These are phyloP conservation scores for Prunus mira DNA, from an alignment of 306 rosid genomes.

Conservation along the genomic window DNA sequence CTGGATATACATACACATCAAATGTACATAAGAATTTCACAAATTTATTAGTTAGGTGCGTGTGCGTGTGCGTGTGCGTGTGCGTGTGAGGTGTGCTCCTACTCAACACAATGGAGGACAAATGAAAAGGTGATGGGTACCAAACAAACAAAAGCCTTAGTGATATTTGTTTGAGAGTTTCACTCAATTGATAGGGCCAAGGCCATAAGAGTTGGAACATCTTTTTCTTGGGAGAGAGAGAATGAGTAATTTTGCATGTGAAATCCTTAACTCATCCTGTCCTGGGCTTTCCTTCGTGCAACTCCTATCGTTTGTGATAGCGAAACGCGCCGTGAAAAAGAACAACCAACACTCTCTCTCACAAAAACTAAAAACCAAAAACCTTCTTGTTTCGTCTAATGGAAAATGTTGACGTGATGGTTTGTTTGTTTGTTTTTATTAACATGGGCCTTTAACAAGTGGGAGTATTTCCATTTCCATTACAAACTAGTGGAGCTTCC, in stretches of 20 bases:
- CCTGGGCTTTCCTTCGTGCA: neutral
- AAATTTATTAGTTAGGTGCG: too few species aligned
- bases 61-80: too few species aligned
- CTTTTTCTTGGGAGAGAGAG: slow-evolving; percentile 4
- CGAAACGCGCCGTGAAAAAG: neutral
- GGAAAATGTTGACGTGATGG: too few species aligned
- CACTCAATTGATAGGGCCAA: neutral
- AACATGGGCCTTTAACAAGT: too few species aligned
- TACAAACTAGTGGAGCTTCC: too few species aligned
- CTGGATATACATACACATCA: neutral
- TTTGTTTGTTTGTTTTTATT: too few species aligned
- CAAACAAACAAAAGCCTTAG: slow-evolving; percentile 1
- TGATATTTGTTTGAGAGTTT: neutral
- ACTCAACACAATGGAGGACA: neutral
- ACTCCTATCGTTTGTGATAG: neutral
- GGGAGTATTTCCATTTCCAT: too few species aligned
- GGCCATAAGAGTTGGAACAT: slow-evolving; percentile 7
- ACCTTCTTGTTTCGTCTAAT: too few species aligned
- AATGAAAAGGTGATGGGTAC: neutral
- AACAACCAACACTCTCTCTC: neutral
- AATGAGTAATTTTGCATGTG: neutral
- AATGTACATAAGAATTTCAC: too few species aligned
- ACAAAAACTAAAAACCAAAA: neutral
- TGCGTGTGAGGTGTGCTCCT: too few species aligned
- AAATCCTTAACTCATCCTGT: neutral